Base-by-base conservation (phyloP, 805 yeast genomes). In the Jamesozyma gamospora region DNA sequence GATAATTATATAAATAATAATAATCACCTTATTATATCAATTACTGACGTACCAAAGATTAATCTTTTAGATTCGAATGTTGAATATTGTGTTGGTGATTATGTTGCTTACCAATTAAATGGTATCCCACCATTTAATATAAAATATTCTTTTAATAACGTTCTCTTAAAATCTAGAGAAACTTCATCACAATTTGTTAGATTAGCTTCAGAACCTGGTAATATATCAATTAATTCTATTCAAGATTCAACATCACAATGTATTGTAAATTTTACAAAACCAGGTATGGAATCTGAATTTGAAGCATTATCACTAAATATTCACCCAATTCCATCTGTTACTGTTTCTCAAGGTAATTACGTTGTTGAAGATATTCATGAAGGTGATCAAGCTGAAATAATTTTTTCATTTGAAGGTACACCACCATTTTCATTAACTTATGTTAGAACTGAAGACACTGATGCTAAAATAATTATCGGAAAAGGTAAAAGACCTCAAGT, bases 371-470 rank as follows among this genome's bases (percentile, higher is more conserved):
- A 85, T 58, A 83, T 92, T 32, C 94, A 87, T 52, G 94, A 86
- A 56, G 98, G 97, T 35, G 98, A 92, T 48, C 84, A 82, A 53
- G 88, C 94, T 1, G 95, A 87, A 55, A 77, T 92, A 35, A 72
- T 72, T 2, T 90, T 92, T 63, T 72, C 76, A 16, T 83, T 92
- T 52, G 72, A 74, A 27, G 98, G 98, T 13, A 74, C 78, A 0
- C 95, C 97, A 10, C 99, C 99, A 11, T 92, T 90, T 65, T 67
- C 79, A 31, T 70, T 92, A 47, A 83, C 88, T 1, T 92, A 88
- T 55, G 82, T 82, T 8, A 73, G 97, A 55, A 79, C 82, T 5
- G 73, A 75, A 40, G 72, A 71, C 35, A 45, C 58, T 14, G 67
- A 71, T 36, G 42, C 57, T 14, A 66, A 61, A 17, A 66, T 61